These are phyloP conservation scores for Penicillium nordicum DNA, from an alignment of 2,329 filamentous ascomycete genomes.

Conservation along the genomic window DNA sequence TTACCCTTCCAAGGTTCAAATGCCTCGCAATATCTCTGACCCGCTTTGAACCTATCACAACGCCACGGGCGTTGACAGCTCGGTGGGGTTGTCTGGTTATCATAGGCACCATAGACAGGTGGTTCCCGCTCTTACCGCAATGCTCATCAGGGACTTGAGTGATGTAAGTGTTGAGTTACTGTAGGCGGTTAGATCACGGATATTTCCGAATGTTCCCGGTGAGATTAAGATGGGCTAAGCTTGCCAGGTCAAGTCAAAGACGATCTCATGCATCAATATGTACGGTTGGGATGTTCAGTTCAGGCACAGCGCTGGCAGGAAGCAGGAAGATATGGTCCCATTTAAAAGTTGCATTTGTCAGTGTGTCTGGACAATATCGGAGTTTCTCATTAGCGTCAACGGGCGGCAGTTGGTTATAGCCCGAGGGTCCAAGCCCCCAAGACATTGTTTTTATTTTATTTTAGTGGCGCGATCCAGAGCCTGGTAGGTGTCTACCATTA, in stretches of 20 bases:
- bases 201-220: background rate
- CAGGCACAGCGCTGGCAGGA: background rate
- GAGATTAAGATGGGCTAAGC: background rate
- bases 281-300: background rate
- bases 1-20: background rate
- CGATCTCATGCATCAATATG: background rate
- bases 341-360: background rate
- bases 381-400: background rate
- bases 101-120: background rate
- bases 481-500: no score
- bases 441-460: background rate
- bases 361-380: background rate
- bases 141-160: background rate
- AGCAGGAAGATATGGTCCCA: background rate
- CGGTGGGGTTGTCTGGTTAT: background rate
- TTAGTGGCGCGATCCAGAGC: background rate
- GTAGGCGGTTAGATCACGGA: constrained; percentile 1
- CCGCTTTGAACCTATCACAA: constrained; percentile 1
- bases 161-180: background rate
- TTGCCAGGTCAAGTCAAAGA: background rate
- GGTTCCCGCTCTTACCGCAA: constrained; percentile 5
- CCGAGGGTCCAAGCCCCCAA: background rate
- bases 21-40: background rate
- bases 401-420: background rate
- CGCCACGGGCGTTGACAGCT: constrained; percentile 2